These are phyloP conservation scores for Tricholoma hemisulphureum DNA, from an alignment of 768 basidiomycete species.

Conservation along the genomic window DNA sequence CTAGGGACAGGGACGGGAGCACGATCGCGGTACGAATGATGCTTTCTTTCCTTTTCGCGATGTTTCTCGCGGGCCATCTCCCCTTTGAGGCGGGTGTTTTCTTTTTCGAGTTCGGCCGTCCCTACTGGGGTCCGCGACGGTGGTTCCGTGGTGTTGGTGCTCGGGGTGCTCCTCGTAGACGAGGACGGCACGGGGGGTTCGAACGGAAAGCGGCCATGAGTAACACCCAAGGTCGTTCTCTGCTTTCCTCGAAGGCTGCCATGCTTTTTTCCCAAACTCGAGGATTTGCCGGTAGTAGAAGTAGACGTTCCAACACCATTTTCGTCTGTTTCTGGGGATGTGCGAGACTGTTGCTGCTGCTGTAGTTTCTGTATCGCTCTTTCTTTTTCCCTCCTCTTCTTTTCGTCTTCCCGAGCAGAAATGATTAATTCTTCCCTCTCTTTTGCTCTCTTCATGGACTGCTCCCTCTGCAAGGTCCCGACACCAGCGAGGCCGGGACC, in stretches of 20 bases:
- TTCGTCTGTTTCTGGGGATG: slow-evolving; percentile 7
- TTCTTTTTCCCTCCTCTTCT: slow-evolving; percentile 15
- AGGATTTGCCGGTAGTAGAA: slow-evolving; percentile 46
- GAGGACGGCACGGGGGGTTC: slow-evolving; percentile 63
- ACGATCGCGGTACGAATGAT: slow-evolving; percentile 26
- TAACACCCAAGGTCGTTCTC: slow-evolving; percentile 35
- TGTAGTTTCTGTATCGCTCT: slow-evolving; percentile 21
- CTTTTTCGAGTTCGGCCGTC: slow-evolving; percentile 4
- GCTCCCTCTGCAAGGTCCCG: slow-evolving; percentile 42
- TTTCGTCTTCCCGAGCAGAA: slow-evolving; percentile 18
- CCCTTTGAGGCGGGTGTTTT: slow-evolving; percentile 11
- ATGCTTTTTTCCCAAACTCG: slow-evolving; percentile 58
- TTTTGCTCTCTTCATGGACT: slow-evolving; percentile 38
- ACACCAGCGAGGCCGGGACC: slow-evolving; percentile 46
- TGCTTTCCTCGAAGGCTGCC: slow-evolving; percentile 37
- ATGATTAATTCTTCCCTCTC: slow-evolving; percentile 35
- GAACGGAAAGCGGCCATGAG: slow-evolving; percentile 65
- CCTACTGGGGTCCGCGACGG: too few species aligned
- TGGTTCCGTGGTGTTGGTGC: slow-evolving; percentile 19
- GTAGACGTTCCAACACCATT: slow-evolving; percentile 34
- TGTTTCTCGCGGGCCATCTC: slow-evolving; percentile 32
- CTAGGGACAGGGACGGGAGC: slow-evolving; percentile 34
- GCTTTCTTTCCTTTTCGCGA: slow-evolving; percentile 25
- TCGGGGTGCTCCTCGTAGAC: slow-evolving; percentile 38
- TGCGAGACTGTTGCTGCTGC: background rate